Conservation (phyloP, 2,329 filamentous ascomycete genomes). For the Paramyrothecium sp. region DNA sequence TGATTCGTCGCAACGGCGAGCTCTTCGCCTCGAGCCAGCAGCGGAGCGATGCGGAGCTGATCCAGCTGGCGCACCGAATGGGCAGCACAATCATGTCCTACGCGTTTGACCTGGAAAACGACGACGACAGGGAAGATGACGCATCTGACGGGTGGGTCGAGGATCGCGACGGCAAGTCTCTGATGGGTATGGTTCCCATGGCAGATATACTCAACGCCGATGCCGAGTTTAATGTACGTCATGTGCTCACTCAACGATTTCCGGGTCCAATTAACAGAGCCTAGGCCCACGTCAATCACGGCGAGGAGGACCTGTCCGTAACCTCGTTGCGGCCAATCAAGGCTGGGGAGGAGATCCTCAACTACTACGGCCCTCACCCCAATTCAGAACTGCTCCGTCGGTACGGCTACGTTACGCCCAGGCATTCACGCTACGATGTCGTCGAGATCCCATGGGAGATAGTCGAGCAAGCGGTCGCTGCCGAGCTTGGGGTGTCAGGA, state of each 20-base stretch:
- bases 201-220: slow-evolving; percentile 90
- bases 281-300: slow-evolving; percentile 54
- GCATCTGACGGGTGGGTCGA: slow-evolving; percentile 65
- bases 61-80: slow-evolving; percentile 70
- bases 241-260: not conserved
- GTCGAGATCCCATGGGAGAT: slow-evolving; percentile 70
- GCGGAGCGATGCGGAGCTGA: slow-evolving; percentile 42
- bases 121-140: slow-evolving; percentile 56
- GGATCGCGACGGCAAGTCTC: slow-evolving; percentile 53
- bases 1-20: slow-evolving; percentile 41
- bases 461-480: slow-evolving; percentile 46
- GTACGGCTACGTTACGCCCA: slow-evolving; percentile 83
- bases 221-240: slow-evolving; percentile 75
- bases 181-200: slow-evolving; percentile 87
- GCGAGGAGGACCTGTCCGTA: slow-evolving; percentile 62
- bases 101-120: slow-evolving; percentile 74
- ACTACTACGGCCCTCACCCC: slow-evolving; percentile 85
- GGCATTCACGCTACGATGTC: slow-evolving; percentile 78
- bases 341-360: slow-evolving; percentile 75
- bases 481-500: slow-evolving; percentile 34
- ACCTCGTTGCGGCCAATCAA: slow-evolving; percentile 67
- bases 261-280: slow-evolving; percentile 8
- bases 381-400: slow-evolving; percentile 79
- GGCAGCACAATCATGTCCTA: slow-evolving; percentile 91
- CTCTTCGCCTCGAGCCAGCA: slow-evolving; percentile 38